Conservation (phyloP, 495 filamentous ascomycete species). For the Trichoderma virens region DNA sequence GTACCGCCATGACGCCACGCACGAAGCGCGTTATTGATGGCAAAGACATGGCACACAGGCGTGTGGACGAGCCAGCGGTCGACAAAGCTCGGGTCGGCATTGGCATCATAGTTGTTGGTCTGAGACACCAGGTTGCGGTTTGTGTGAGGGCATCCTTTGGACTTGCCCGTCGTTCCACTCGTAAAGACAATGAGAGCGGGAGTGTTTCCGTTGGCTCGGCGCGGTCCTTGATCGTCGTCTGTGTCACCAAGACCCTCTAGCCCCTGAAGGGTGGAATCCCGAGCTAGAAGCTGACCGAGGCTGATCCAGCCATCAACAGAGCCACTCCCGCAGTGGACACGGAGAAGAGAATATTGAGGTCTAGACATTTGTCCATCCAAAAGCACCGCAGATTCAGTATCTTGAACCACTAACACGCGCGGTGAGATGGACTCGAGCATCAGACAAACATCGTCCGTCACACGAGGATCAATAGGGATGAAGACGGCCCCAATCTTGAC, state of each 20-base stretch:
- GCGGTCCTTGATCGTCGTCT: constrained; percentile 5
- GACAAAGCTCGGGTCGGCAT: constrained; percentile 13
- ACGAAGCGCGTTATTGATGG: constrained; percentile 23
- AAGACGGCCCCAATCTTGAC: constrained; percentile 22
- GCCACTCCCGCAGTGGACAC: background rate
- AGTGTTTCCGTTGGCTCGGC: constrained; percentile 5
- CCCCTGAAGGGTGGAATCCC: background rate
- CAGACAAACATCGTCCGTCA: constrained; percentile 15
- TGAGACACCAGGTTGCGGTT: constrained; percentile 18
- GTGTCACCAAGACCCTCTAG: background rate
- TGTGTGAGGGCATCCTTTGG: constrained; percentile 34
- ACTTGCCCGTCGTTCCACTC: constrained; percentile 32
- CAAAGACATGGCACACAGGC: constrained; percentile 32
- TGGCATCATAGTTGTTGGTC: constrained; percentile 16
- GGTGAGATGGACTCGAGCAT: constrained; percentile 18
- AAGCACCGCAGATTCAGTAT: constrained; percentile 9
- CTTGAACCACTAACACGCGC: constrained; percentile 21
- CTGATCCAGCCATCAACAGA: constrained; percentile 5
- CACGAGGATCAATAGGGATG: constrained; percentile 25
- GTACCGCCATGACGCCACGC: constrained; percentile 28
- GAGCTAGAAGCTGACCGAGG: background rate
- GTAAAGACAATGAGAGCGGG: constrained; percentile 32
- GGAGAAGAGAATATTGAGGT: background rate
- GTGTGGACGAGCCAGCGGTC: constrained; percentile 25
- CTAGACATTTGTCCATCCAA: constrained; percentile 1